phyloP scores from a whole-genome alignment of 1,139 yeast genomes.

The Pichia terricola region DNA sequence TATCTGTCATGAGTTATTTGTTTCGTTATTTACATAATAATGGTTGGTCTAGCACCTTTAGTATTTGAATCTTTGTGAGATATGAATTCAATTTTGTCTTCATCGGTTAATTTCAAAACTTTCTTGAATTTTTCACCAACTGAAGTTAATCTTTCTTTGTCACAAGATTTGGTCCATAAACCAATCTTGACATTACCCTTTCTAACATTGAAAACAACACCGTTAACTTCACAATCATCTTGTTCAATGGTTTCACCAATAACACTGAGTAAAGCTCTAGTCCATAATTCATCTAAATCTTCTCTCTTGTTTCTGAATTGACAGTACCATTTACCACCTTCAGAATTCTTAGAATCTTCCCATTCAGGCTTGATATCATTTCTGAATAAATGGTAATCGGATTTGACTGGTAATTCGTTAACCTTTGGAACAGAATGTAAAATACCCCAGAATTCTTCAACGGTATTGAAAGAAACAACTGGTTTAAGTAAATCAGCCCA shows the following conservation, averaged over 20 bases:
- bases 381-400: slow-evolving; percentile 94
- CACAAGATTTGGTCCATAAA: slow-evolving; percentile 85
- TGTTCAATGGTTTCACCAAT: slow-evolving; percentile 95
- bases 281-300: slow-evolving; percentile 86
- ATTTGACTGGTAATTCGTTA: slow-evolving; percentile 78
- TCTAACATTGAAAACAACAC: slow-evolving; percentile 87
- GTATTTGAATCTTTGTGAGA: slow-evolving; percentile 38
- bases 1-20: too few relatives aligned
- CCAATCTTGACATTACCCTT: slow-evolving; percentile 77
- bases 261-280: slow-evolving; percentile 78
- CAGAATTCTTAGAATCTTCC: slow-evolving; percentile 84
- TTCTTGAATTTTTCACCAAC: slow-evolving; percentile 84
- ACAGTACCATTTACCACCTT: slow-evolving; percentile 94
- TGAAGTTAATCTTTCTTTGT: slow-evolving; percentile 42
- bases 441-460: slow-evolving; percentile 98
- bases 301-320: slow-evolving; percentile 55
- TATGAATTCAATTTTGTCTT: slow-evolving; percentile 67
- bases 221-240: slow-evolving; percentile 66
- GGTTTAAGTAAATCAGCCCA: slow-evolving; percentile 94
- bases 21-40: too few relatives aligned
- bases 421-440: slow-evolving; percentile 92
- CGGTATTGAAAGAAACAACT: slow-evolving; percentile 82
- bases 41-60: slow-evolving; percentile 12
- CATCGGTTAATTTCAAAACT: slow-evolving; percentile 58
- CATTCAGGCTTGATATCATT: slow-evolving; percentile 96